Percentiles rank a stretch among this genome's conserved stretches.
phyloP scores from a whole-genome alignment of 768 basidiomycete genomes.

The Naganishia friedmannii region DNA sequence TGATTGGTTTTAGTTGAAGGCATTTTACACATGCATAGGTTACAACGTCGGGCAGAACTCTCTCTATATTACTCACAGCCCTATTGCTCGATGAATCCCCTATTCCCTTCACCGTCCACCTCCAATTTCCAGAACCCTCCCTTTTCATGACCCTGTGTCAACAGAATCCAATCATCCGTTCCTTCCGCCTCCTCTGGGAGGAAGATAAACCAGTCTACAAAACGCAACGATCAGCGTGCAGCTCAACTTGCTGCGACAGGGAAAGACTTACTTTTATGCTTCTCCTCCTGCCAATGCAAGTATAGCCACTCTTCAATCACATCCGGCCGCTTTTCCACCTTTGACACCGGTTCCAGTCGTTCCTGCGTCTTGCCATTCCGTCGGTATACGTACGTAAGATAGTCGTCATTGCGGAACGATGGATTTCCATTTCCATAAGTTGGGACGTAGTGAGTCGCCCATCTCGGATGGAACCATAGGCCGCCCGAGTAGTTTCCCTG shows the following conservation, averaged over 20 bases:
- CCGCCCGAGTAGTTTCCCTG: background rate
- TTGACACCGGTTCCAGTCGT: conserved; percentile 31
- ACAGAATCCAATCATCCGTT: conserved; percentile 13
- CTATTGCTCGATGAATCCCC: too few relatives aligned
- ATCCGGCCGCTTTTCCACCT: conserved; percentile 17
- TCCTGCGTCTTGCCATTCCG: conserved; percentile 30
- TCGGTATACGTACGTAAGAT: conserved; percentile 21
- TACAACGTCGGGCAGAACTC: too few relatives aligned
- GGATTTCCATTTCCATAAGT: conserved; percentile 24
- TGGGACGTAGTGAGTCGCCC: conserved; percentile 29
- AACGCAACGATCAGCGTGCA: background rate
- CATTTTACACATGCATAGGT: too few relatives aligned
- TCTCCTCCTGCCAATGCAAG: conserved; percentile 37
- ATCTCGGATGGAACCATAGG: background rate
- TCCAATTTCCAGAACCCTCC: conserved; percentile 15
- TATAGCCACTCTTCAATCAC: conserved; percentile 35
- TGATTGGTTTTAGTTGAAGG: too few relatives aligned
- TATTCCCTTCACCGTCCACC: background rate
- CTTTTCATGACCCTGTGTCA: conserved; percentile 18
- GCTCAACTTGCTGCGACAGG: background rate
- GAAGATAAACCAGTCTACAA: background rate
- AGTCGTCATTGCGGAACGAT: conserved; percentile 20
- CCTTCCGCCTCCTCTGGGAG: background rate
- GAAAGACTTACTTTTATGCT: conserved; percentile 24
- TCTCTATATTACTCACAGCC: too few relatives aligned